These are phyloP conservation scores for Plasmopara viticola DNA, from an alignment of 352 stramenopile species.

Conservation along the genomic window DNA sequence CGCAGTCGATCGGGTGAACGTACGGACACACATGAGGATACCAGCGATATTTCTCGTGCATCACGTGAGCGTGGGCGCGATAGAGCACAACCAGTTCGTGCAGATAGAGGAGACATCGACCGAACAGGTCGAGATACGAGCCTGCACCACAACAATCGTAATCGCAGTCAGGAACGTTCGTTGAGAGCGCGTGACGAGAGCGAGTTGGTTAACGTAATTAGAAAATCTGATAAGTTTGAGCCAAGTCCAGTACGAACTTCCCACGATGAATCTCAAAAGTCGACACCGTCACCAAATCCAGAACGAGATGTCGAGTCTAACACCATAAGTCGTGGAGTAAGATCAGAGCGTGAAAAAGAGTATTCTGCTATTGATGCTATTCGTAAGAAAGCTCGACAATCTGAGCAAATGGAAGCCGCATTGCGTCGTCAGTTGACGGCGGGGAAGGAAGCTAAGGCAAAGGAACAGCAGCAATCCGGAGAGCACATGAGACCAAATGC, in stretches of 20 bases:
- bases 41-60: slow-evolving; percentile 18
- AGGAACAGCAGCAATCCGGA: slow-evolving; percentile 21
- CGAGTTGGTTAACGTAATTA: slow-evolving; percentile 12
- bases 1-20: slow-evolving; percentile 40
- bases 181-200: neutral
- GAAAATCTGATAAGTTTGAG: slow-evolving; percentile 11
- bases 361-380: slow-evolving; percentile 8
- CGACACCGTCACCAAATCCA: slow-evolving; percentile 10
- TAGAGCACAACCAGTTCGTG: slow-evolving; percentile 18
- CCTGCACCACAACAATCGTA: slow-evolving; percentile 16
- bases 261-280: slow-evolving; percentile 14
- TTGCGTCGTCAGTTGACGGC: slow-evolving; percentile 68
- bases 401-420: slow-evolving; percentile 56
- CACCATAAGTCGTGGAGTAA: slow-evolving; percentile 13
- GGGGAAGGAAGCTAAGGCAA: slow-evolving; percentile 51
- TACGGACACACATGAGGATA: slow-evolving; percentile 19
- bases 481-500: slow-evolving; percentile 15
- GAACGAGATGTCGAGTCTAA: slow-evolving; percentile 10
- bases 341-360: slow-evolving; percentile 22
- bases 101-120: slow-evolving; percentile 22
- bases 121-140: slow-evolving; percentile 13
- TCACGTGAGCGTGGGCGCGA: slow-evolving; percentile 28
- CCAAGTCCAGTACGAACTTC: slow-evolving; percentile 9
- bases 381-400: slow-evolving; percentile 43
- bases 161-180: slow-evolving; percentile 19